These are phyloP conservation scores for Teratosphaeria destructans DNA, from an alignment of 2,329 filamentous ascomycete genomes.

Conservation along the genomic window DNA sequence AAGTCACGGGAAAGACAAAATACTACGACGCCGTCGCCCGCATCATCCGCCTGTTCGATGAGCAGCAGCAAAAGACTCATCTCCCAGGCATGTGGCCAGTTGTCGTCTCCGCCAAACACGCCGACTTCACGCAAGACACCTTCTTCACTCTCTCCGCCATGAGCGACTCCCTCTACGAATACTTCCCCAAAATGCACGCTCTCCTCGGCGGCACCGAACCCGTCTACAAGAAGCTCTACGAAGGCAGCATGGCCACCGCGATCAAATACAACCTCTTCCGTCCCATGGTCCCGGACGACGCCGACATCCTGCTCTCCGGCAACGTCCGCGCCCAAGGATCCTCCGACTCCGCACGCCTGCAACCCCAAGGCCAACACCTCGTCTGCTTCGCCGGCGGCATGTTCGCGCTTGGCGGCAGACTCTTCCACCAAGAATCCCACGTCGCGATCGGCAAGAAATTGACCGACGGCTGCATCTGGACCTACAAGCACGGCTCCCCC, in stretches of 20 bases:
- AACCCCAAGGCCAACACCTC: constrained; percentile 46
- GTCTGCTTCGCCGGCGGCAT: constrained; percentile 53
- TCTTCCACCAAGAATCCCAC: constrained; percentile 46
- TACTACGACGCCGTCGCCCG: constrained; percentile 38
- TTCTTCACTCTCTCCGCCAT: constrained; percentile 28
- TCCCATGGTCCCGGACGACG: constrained; percentile 37
- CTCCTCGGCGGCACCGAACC: constrained; percentile 37
- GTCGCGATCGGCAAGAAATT: constrained; percentile 47
- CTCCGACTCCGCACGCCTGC: constrained; percentile 11
- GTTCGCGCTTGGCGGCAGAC: constrained; percentile 49
- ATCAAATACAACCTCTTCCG: constrained; percentile 38
- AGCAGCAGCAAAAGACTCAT: constrained; percentile 32
- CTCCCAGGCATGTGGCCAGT: constrained; percentile 41
- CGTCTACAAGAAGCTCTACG: constrained; percentile 46
- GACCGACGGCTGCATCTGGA: constrained; percentile 53
- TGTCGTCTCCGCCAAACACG: constrained; percentile 30
- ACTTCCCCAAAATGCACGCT: constrained; percentile 39
- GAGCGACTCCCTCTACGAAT: constrained; percentile 29
- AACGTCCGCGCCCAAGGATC: constrained; percentile 22
- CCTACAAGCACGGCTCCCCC: constrained; percentile 43
- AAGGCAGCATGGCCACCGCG: constrained; percentile 36
- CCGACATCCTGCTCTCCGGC: constrained; percentile 38
- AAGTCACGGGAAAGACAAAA: constrained; percentile 34
- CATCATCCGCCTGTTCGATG: constrained; percentile 32
- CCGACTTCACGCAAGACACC: constrained; percentile 32